Evolutionary conservation across 345 rosid species (phyloP), one percentile per base, ranked within the genome.

Genomic region (Angophora floribunda): DNA sequence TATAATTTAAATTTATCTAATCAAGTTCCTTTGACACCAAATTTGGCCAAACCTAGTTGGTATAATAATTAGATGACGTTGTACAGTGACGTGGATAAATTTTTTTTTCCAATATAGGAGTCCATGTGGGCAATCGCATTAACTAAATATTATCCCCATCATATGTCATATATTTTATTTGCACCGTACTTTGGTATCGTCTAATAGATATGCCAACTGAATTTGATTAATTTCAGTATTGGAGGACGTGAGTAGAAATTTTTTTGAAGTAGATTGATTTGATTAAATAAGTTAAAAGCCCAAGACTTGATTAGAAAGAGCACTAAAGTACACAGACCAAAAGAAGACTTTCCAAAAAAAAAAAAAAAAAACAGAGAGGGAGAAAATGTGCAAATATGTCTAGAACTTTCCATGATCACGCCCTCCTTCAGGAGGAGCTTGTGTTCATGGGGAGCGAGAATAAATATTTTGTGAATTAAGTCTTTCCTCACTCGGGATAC

Each of bases 401-500:
- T n/a, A 61, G 32, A 28, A n/a, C 70, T 61, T 61, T 61, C 32
- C 70, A 4, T 13, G 36, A 4, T 65, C 78, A 28, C 78, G 8
- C 75, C 78, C 0, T 30, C 78, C 78, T 65, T 65, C 41, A 30
- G n/a, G 78, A 30, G 75, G 41, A 65, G 78, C 30, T 32, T 14
- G 21, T 65, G 19, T 0, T 65, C 19, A 30, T 65, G 2, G 41
- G 41, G 17, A 65, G 36, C 13, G 7, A 65, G 41, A 3, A 65
- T 14, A 65, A 14, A 65, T 65, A 30, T 65, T 28, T 28, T 28
- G n/a, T 61, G 70, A 61, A 12, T 36, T 61, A n/a, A n/a, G 0
- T 6, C 0, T 0, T 28, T 63, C 75, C 75, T n/a, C 3, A 14
- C 13, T 63, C 7, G 19, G 9, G 75, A 13, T n/a, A 13, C 19